Evolutionary conservation across 192 early-diverging fungal species (phyloP), one percentile per base, ranked within the genome.

Genomic region (Rhizophagus prolifer): DNA sequence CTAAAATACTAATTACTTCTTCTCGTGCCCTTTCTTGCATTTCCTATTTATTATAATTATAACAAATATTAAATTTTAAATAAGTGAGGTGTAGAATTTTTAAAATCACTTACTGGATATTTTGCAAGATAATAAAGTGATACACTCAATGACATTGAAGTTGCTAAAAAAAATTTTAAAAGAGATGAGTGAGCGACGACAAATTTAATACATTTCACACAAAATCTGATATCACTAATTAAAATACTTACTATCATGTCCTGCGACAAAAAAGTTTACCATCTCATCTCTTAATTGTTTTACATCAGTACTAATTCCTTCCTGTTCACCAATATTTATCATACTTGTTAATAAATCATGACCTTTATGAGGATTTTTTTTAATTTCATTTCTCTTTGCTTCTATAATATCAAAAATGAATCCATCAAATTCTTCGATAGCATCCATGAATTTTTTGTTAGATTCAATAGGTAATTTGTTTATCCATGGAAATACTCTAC

Each of bases 261-360:
- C 61, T 3, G 61, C 61, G 7, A 62, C 61, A 25, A 62, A 62
- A 26, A 62, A 62, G 3, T 13, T 25, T 19, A 28, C 61, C 26
- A 62, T 62, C 26, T 62, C 61, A 62, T 62, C 61, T 62, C 61
- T 62, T 26, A 62, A 62, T 3, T 23, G 26, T 25, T 28, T 62
- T 62, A 19, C 2, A 23, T 23, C 9, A 23, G 23, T 26, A 26
- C 10, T 9, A 62, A 26, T 26, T 13, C 26, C 61, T 13, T 62
- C 61, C n/a, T 62, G 8, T 23, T 62, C 23, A 1, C 9, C 13
- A 62, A 28, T 0, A 12, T 62, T 4, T 25, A 62, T 12, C 61
- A 62, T 62, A 13, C 61, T 28, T 12, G 61, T 62, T 23, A 62
- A 19, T 14, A 62, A 26, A 10, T 62, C 61, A 25, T 13, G 23